Evolutionary conservation across 2,329 filamentous ascomycete genomes (phyloP), one percentile per base, ranked within the genome.

Genomic region (Aspergillus thermomutatus): DNA sequence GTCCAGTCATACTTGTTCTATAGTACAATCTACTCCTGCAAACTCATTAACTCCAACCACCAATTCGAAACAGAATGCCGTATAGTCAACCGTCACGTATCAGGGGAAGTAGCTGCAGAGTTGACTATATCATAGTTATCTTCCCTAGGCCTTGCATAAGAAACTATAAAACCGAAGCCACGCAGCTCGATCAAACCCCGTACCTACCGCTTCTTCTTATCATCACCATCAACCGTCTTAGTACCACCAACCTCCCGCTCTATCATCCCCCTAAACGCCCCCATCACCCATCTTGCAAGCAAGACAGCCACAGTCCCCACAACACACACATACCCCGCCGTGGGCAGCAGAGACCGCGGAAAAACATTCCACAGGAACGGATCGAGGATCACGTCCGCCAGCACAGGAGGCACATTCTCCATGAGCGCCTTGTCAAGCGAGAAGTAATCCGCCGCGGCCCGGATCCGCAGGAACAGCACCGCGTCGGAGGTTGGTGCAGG

Each of bases 391-490:
- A 88, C 75, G 66, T 99, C 93, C 52, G 88, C 88, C 53, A 86
- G 78, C 3, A 97, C 91, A 0, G 86, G 84, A 2, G 87, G 87
- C 14, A 90, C 88, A 59, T 81, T 68, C 50, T 79, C 75, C 93
- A 97, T 97, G 66, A 96, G 82, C 1, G 82, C 82, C 59, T 79
- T 75, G 69, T 96, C 83, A 57, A 85, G 81, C 10, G 90, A 89
- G 74, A 90, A 95, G 78, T 93, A 99, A 66, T 95, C 91, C 49
- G 94, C 92, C 21, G 87, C 85, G 14, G 92, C 85, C 60, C 83
- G 81, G 52, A 97, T 79, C 60, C 85, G 88, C 2, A 97, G 82
- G 55, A 96, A 84, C 7, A 94, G 79, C 28, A 85, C 68, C 0
- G 87, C 88, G 25, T 76, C 68, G 2, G 63, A 56, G 2, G 68